Conservation (phyloP, 164 flowering plant species). For the Liriodendron chinense region DNA sequence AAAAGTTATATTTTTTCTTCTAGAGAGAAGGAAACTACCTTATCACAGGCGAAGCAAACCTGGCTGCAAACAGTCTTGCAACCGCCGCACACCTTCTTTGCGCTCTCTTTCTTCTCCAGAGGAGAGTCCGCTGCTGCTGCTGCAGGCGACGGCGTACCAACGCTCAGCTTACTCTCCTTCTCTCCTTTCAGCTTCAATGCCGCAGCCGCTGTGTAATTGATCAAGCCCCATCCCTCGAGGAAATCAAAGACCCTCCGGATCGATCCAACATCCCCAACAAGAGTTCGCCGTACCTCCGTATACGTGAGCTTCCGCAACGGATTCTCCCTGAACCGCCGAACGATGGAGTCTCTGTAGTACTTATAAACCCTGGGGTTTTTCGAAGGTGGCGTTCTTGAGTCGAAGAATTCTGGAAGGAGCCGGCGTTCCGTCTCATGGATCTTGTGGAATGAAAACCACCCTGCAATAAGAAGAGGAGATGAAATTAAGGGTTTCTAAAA, state of each 20-base stretch:
- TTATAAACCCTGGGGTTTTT: constrained; percentile 68
- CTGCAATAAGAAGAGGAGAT: constrained; percentile 26
- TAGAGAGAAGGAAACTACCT: constrained; percentile 39
- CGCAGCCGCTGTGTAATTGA: constrained; percentile 52
- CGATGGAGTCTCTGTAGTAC: constrained; percentile 66
- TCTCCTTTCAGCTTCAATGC: constrained; percentile 50
- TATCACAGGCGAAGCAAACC: constrained; percentile 83
- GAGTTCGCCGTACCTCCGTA: constrained; percentile 65
- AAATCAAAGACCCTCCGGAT: constrained; percentile 89
- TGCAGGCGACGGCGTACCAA: constrained; percentile 9
- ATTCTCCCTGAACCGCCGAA: constrained; percentile 49
- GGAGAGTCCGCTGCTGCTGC: constrained; percentile 17
- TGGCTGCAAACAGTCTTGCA: constrained; percentile 78
- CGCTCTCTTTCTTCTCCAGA: constrained; percentile 18
- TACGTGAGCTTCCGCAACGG: constrained; percentile 64
- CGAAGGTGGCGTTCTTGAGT: constrained; percentile 42
- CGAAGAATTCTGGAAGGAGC: constrained; percentile 81
- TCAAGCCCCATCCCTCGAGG: constrained; percentile 84
- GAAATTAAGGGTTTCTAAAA: constrained; percentile 11
- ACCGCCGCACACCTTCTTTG: constrained; percentile 54
- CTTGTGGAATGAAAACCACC: constrained; percentile 73
- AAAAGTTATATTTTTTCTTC: neutral
- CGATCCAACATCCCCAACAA: constrained; percentile 89
- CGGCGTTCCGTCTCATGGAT: constrained; percentile 75
- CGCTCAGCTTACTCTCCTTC: constrained; percentile 39